phyloP scores from a whole-genome alignment of 257 asterid species.

The Mentha longifolia region DNA sequence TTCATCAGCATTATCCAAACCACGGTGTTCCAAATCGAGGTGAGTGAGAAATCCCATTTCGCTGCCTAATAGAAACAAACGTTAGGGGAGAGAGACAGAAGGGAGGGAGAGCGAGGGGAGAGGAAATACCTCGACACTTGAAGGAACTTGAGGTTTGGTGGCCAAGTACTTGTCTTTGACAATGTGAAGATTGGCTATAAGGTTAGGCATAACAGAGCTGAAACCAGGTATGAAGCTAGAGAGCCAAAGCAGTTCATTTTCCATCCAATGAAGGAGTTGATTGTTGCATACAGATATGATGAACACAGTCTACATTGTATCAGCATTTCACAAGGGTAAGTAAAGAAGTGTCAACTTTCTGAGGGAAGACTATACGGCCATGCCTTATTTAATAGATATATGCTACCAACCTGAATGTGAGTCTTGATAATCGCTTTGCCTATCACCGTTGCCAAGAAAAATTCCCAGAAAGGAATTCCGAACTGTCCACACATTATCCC shows the following conservation, averaged over 20 bases:
- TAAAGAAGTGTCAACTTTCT: background rate
- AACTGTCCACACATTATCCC: constrained; percentile 98
- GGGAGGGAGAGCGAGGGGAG: constrained; percentile 1
- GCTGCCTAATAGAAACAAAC: constrained; percentile 44
- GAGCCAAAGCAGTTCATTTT: constrained; percentile 76
- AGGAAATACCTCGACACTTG: constrained; percentile 60
- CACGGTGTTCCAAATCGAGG: constrained; percentile 75
- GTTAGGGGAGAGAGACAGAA: background rate
- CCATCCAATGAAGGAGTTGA: constrained; percentile 89
- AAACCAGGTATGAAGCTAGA: constrained; percentile 72
- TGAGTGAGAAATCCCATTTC: constrained; percentile 76
- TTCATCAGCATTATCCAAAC: constrained; percentile 83
- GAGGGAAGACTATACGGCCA: background rate
- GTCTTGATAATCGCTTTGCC: constrained; percentile 95
- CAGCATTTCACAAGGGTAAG: background rate
- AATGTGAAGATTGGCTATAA: constrained; percentile 65
- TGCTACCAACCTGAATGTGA: constrained; percentile 72
- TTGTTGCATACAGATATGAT: constrained; percentile 89
- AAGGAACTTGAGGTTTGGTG: constrained; percentile 57
- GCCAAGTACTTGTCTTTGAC: constrained; percentile 70
- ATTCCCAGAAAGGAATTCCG: constrained; percentile 90
- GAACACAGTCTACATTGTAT: constrained; percentile 65
- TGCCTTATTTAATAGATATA: background rate
- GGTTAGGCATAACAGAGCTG: constrained; percentile 50
- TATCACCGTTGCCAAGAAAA: constrained; percentile 78